A percentile compares a stretch with the other conserved stretches of the same genome.
Evolutionary conservation across 495 filamentous ascomycete genomes (phyloP).

Genomic region (Talaromyces thailandensis): DNA sequence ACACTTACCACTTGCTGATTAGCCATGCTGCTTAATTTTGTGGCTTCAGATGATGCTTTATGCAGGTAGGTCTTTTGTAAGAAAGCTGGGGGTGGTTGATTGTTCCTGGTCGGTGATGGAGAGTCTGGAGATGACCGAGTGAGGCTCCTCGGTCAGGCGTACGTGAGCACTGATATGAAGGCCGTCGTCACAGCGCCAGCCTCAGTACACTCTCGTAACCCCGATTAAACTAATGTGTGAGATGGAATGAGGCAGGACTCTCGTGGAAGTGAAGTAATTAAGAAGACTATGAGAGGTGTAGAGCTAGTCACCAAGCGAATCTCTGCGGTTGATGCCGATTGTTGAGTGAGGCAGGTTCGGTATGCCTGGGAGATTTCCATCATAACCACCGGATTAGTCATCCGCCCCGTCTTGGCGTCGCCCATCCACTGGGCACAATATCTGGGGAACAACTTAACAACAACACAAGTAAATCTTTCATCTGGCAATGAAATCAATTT

Average conservation of each 20-base stretch:
- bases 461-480: too few relatives aligned
- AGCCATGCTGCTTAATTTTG: slow-evolving; percentile 34
- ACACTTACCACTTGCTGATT: slow-evolving; percentile 58
- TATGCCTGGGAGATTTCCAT: slow-evolving; percentile 34
- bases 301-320: background rate
- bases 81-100: too few relatives aligned
- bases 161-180: background rate
- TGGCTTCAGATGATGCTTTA: background rate
- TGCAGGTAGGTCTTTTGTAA: background rate
- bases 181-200: background rate
- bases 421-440: background rate
- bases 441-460: background rate
- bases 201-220: background rate
- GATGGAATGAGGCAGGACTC: background rate
- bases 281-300: background rate
- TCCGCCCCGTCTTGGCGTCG: slow-evolving; percentile 5
- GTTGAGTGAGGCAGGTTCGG: slow-evolving; percentile 34
- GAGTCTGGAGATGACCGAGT: background rate
- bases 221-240: background rate
- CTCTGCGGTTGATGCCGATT: slow-evolving; percentile 4
- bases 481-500: too few relatives aligned
- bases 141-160: background rate
- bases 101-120: background rate
- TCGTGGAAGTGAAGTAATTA: background rate
- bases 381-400: slow-evolving; percentile 33